phyloP scores from a whole-genome alignment of 192 early-diverging fungal genomes.

The Coemansia interrupta region DNA sequence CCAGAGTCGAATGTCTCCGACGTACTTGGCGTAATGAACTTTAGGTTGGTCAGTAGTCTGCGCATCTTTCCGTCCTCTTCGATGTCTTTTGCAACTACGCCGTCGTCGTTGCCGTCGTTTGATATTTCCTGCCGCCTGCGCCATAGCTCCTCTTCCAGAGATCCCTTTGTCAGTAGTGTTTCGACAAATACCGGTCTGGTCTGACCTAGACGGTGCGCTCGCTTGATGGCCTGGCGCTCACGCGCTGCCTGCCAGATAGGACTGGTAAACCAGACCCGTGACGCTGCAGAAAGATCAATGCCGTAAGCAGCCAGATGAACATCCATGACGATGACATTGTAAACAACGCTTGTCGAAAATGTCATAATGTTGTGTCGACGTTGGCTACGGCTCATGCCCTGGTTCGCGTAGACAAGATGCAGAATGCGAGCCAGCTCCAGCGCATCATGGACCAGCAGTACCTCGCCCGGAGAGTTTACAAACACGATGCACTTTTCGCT shows the following conservation, averaged over 20 bases:
- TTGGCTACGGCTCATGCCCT: constrained; percentile 40
- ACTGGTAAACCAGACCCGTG: constrained; percentile 67
- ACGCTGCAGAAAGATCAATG: constrained; percentile 72
- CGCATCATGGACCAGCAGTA: constrained; percentile 28
- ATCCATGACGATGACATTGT: constrained; percentile 50
- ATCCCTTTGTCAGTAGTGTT: constrained; percentile 34
- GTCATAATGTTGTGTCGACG: constrained; percentile 49
- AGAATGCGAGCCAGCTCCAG: constrained; percentile 33
- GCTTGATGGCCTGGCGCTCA: constrained; percentile 80
- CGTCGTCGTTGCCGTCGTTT: constrained; percentile 3
- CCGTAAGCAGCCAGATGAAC: constrained; percentile 65
- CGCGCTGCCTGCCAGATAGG: constrained; percentile 70
- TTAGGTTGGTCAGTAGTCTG: constrained; percentile 30
- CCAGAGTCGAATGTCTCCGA: constrained; percentile 3
- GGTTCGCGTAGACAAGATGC: constrained; percentile 41
- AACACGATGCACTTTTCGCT: constrained; percentile 52
- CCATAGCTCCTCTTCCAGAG: constrained; percentile 47
- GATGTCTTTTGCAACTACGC: constrained; percentile 21
- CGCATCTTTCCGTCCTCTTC: constrained; percentile 54
- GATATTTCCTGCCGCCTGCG: constrained; percentile 39
- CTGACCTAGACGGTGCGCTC: constrained; percentile 80
- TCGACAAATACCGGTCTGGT: constrained; percentile 40
- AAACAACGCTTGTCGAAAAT: constrained; percentile 39
- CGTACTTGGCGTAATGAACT: constrained; percentile 15
- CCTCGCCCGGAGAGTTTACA: constrained; percentile 28